These are phyloP conservation scores for Drechslerella coelobrocha DNA, from an alignment of 2,329 filamentous ascomycete genomes.

Conservation along the genomic window DNA sequence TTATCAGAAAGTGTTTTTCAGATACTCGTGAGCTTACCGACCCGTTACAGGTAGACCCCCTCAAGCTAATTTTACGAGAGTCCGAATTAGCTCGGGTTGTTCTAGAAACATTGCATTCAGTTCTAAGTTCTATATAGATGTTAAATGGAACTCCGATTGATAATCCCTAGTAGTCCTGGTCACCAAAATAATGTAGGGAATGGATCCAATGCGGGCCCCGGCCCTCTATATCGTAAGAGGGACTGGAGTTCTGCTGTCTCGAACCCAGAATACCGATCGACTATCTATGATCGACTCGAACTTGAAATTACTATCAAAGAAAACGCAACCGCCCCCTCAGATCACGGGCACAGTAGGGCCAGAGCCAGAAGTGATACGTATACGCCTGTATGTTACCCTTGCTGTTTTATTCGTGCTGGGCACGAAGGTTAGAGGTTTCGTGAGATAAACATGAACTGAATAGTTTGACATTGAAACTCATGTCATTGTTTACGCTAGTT, in stretches of 20 bases:
- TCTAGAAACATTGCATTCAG: too few species aligned
- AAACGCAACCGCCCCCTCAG: neutral
- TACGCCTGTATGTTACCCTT: constrained; percentile 18
- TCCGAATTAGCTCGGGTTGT: too few species aligned
- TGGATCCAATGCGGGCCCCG: neutral
- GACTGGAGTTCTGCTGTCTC: constrained; percentile 28
- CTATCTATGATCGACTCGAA: constrained; percentile 24
- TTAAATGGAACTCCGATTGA: constrained; percentile 41
- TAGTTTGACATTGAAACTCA: neutral
- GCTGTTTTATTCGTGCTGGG: too few species aligned
- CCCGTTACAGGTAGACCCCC: too few species aligned
- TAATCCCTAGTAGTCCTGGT: constrained; percentile 17
- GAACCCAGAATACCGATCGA: constrained; percentile 30
- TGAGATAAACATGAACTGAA: too few species aligned
- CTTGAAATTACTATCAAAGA: constrained; percentile 37
- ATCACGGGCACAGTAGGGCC: neutral
- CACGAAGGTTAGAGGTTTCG: too few species aligned
- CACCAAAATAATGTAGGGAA: constrained; percentile 7
- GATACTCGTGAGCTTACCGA: too few species aligned
- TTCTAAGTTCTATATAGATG: too few species aligned
- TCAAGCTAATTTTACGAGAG: too few species aligned
- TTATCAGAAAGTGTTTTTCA: too few species aligned
- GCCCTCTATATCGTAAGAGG: constrained; percentile 25
- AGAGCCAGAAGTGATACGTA: neutral
- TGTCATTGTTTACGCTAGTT: neutral